Percentiles rank a stretch among this genome's conserved stretches.
Evolutionary conservation across 208 protist species (phyloP).

Genomic region (Wallacemonas sp.): DNA sequence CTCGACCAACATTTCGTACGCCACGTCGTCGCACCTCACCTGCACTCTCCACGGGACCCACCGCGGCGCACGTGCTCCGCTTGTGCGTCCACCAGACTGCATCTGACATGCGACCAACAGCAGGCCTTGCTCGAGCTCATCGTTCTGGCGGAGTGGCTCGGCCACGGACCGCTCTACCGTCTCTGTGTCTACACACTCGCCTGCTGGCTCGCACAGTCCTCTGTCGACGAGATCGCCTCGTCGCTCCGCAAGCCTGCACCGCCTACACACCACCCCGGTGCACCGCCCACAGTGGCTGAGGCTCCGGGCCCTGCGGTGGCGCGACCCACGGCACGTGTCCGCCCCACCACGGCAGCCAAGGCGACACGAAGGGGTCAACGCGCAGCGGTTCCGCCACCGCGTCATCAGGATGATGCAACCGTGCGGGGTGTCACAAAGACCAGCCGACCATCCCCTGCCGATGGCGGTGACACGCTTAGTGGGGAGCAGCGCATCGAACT

Average conservation of each 20-base stretch:
- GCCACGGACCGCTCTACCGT: conserved; percentile 32
- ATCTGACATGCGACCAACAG: conserved; percentile 23
- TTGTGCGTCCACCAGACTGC: background rate
- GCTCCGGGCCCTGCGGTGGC: too few species aligned
- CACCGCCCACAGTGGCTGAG: too few species aligned
- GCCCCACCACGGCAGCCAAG: too few species aligned
- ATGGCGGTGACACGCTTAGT: too few species aligned
- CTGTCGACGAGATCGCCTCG: conserved; percentile 46
- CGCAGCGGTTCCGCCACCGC: too few species aligned
- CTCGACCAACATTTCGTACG: background rate
- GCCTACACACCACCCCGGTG: too few species aligned
- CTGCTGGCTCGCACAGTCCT: conserved; percentile 56
- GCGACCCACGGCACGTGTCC: too few species aligned
- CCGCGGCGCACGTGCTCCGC: background rate
- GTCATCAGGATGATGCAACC: conserved; percentile 22
- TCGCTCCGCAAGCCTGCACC: too few species aligned
- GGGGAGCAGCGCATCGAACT: background rate
- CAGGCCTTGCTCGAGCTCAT: conserved; percentile 53
- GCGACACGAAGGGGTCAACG: too few species aligned
- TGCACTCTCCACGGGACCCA: too few species aligned
- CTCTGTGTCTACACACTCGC: conserved; percentile 45
- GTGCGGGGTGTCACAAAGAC: conserved; percentile 12
- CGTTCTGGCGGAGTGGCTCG: conserved; percentile 53
- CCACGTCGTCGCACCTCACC: background rate
- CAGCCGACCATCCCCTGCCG: conserved; percentile 11